phyloP scores from a whole-genome alignment of 2,329 filamentous ascomycete genomes.

The Ambrosiella beaveri region DNA sequence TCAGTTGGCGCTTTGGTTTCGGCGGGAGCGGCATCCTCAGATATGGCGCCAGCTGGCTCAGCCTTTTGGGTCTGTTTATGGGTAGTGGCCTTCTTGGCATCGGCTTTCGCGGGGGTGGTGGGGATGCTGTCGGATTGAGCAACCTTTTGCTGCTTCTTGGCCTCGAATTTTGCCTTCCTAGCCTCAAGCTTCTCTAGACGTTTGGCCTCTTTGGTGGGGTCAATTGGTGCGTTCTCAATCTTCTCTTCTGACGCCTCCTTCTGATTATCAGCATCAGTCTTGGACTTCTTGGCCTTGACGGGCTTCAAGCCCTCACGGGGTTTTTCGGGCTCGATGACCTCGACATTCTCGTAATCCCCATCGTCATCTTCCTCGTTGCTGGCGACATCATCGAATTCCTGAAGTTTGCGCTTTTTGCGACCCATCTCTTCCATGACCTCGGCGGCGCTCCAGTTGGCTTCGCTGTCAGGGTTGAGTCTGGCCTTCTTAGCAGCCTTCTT shows the following conservation, averaged over 20 bases:
- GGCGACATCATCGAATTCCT: constrained; percentile 28
- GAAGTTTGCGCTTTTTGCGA: constrained; percentile 63
- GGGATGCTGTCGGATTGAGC: constrained; percentile 4
- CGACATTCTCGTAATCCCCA: constrained; percentile 30
- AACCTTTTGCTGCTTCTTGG: constrained; percentile 16
- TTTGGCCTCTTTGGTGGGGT: constrained; percentile 33
- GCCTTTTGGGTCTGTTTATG: not conserved
- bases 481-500: constrained; percentile 66
- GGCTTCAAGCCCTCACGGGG: constrained; percentile 47
- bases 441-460: constrained; percentile 63
- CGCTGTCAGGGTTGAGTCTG: constrained; percentile 81
- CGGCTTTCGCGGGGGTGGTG: constrained; percentile 14
- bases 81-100: constrained; percentile 14
- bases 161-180: constrained; percentile 24
- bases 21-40: constrained; percentile 12
- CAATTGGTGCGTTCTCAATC: constrained; percentile 19
- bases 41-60: constrained; percentile 4
- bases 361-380: constrained; percentile 21
- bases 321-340: constrained; percentile 40
- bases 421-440: constrained; percentile 76
- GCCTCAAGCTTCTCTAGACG: constrained; percentile 32
- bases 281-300: constrained; percentile 32
- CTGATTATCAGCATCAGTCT: constrained; percentile 13
- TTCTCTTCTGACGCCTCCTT: constrained; percentile 11
- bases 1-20: not conserved